phyloP scores from a whole-genome alignment of 2,329 filamentous ascomycete species.

The Colletotrichum spinosum region DNA sequence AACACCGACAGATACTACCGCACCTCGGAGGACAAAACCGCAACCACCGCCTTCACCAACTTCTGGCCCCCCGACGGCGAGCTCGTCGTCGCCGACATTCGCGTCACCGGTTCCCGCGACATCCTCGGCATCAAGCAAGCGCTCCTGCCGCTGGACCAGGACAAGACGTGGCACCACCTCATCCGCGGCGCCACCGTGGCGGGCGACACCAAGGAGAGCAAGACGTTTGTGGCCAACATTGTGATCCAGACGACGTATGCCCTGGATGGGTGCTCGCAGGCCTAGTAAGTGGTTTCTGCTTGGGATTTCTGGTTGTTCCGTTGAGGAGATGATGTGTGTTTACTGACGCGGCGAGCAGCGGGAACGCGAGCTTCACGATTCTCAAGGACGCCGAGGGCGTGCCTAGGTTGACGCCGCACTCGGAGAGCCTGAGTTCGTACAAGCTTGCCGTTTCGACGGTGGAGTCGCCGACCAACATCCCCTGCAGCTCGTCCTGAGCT shows the following conservation, averaged over 20 bases:
- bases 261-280: constrained; percentile 21
- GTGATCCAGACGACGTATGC: constrained; percentile 30
- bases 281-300: constrained; percentile 18
- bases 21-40: constrained; percentile 16
- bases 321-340: no score
- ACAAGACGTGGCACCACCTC: constrained; percentile 30
- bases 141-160: constrained; percentile 16
- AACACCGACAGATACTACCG: constrained; percentile 12
- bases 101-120: constrained; percentile 6
- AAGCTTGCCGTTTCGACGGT: constrained; percentile 29
- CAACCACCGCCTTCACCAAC: constrained; percentile 21
- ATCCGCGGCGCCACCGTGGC: constrained; percentile 25
- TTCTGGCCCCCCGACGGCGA: constrained; percentile 27
- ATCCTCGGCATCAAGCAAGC: constrained; percentile 28
- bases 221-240: constrained; percentile 26
- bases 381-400: constrained; percentile 9
- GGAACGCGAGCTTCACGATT: constrained; percentile 25
- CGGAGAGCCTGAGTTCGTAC: constrained; percentile 20
- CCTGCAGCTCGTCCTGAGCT: constrained; percentile 8
- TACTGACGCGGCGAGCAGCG: constrained; percentile 3
- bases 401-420: constrained; percentile 24
- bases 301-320: no score
- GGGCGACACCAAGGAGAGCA: constrained; percentile 5
- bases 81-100: constrained; percentile 10
- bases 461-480: constrained; percentile 21